These are phyloP conservation scores for Aspergillus sclerotialis DNA, from an alignment of 2,329 filamentous ascomycete species.

Conservation along the genomic window DNA sequence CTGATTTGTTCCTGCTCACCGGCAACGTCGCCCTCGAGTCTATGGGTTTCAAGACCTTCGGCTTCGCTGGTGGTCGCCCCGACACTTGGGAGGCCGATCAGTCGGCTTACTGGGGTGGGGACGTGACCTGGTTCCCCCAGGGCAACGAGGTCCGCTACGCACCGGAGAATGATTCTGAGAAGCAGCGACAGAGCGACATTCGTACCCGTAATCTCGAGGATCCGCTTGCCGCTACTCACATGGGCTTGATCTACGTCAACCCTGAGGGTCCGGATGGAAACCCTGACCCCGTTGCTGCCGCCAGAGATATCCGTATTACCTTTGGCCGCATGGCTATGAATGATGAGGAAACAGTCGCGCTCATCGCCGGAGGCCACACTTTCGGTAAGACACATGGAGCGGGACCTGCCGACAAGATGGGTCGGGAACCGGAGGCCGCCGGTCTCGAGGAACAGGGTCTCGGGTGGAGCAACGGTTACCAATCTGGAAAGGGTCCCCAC, in stretches of 20 bases:
- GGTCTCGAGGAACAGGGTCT: slow-evolving; percentile 61
- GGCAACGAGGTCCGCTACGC: slow-evolving; percentile 66
- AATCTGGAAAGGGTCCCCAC: slow-evolving; percentile 61
- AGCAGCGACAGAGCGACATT: slow-evolving; percentile 38
- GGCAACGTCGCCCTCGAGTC: slow-evolving; percentile 72
- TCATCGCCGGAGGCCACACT: slow-evolving; percentile 71
- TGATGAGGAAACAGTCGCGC: slow-evolving; percentile 71
- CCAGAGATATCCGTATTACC: slow-evolving; percentile 64
- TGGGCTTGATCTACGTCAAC: slow-evolving; percentile 78
- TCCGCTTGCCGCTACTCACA: slow-evolving; percentile 61
- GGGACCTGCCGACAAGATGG: slow-evolving; percentile 56
- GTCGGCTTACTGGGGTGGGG: slow-evolving; percentile 69
- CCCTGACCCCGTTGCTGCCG: slow-evolving; percentile 63
- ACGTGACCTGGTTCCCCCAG: slow-evolving; percentile 58
- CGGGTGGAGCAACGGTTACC: slow-evolving; percentile 62
- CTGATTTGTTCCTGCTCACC: slow-evolving; percentile 63
- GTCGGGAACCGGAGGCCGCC: slow-evolving; percentile 60
- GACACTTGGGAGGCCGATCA: slow-evolving; percentile 72
- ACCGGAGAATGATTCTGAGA: no score
- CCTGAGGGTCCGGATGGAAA: slow-evolving; percentile 69
- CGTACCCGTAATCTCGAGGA: slow-evolving; percentile 60
- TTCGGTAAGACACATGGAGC: slow-evolving; percentile 80
- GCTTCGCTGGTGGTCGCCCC: slow-evolving; percentile 64
- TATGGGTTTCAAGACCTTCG: slow-evolving; percentile 68
- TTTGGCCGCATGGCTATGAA: slow-evolving; percentile 79